Conservation (phyloP, 176 grass and related monocot species). For the Miscanthus lutarioriparius region DNA sequence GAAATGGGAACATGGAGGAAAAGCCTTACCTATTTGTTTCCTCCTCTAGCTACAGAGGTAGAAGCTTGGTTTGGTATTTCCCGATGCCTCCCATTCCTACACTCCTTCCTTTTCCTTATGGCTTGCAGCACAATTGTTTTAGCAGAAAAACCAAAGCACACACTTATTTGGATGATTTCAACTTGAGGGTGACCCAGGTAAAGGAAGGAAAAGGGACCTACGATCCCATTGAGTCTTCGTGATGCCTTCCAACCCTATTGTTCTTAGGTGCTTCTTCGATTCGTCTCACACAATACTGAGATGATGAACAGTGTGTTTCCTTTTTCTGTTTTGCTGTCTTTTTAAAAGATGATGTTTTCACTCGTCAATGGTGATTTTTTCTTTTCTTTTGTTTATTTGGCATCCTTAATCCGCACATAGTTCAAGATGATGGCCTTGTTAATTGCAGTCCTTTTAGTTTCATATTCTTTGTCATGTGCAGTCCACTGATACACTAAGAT, state of each 20-base stretch:
- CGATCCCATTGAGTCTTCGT: constrained; percentile 9
- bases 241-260: constrained; percentile 31
- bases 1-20: constrained; percentile 12
- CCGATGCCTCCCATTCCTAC: constrained; percentile 31
- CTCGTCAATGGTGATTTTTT: background rate
- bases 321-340: background rate
- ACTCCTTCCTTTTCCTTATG: constrained; percentile 33
- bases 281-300: background rate
- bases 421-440: background rate
- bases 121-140: background rate
- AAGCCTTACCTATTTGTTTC: background rate
- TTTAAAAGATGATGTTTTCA: background rate
- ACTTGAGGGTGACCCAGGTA: background rate
- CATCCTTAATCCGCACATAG: background rate
- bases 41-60: background rate
- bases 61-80: constrained; percentile 28
- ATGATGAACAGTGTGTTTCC: background rate
- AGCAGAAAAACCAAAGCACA: background rate
- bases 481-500: background rate
- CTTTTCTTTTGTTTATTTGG: background rate
- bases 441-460: background rate
- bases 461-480: background rate
- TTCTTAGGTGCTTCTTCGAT: constrained; percentile 25
- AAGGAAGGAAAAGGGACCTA: constrained; percentile 29
- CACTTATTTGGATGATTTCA: constrained; percentile 3